phyloP scores from a whole-genome alignment of 352 stramenopile species.

The Pythium phragmitis region DNA sequence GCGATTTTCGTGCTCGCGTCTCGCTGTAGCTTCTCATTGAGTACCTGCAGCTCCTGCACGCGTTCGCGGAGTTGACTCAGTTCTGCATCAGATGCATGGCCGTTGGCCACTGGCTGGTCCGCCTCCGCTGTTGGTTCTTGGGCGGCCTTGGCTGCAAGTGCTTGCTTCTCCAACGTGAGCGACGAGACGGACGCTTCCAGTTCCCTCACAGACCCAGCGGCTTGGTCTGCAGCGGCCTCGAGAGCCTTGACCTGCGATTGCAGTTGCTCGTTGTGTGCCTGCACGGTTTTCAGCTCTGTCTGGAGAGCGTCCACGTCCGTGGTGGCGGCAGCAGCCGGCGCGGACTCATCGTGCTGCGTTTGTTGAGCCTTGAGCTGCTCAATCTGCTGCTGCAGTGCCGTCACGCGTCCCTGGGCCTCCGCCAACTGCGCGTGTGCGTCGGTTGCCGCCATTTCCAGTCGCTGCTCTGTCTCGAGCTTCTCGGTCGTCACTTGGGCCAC shows the following conservation, averaged over 20 bases:
- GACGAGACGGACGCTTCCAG: conserved; percentile 10
- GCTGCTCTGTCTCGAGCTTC: conserved; percentile 30
- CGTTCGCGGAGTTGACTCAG: conserved; percentile 7
- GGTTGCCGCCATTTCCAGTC: conserved; percentile 23
- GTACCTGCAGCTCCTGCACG: conserved; percentile 8
- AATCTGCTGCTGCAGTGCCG: conserved; percentile 16
- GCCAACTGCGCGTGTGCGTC: background rate
- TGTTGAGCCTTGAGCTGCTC: conserved; percentile 9
- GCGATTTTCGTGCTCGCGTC: background rate
- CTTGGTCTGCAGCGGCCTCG: conserved; percentile 7
- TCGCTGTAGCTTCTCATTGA: conserved; percentile 16
- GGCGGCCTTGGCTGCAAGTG: background rate
- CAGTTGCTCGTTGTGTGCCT: conserved; percentile 11
- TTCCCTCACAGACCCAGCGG: background rate
- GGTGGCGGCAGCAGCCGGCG: too few species aligned
- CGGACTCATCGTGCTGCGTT: background rate
- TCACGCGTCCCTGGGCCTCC: conserved; percentile 2
- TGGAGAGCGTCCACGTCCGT: background rate
- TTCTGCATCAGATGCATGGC: background rate
- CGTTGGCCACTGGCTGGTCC: background rate
- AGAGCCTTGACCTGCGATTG: background rate
- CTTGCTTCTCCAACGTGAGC: conserved; percentile 8
- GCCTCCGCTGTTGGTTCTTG: background rate
- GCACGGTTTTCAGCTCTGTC: background rate
- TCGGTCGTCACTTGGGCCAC: conserved; percentile 14